Percentiles rank a stretch among this genome's conserved stretches.
Evolutionary conservation across 2,329 filamentous ascomycete genomes (phyloP).

Genomic region (Microdochium nivale): DNA sequence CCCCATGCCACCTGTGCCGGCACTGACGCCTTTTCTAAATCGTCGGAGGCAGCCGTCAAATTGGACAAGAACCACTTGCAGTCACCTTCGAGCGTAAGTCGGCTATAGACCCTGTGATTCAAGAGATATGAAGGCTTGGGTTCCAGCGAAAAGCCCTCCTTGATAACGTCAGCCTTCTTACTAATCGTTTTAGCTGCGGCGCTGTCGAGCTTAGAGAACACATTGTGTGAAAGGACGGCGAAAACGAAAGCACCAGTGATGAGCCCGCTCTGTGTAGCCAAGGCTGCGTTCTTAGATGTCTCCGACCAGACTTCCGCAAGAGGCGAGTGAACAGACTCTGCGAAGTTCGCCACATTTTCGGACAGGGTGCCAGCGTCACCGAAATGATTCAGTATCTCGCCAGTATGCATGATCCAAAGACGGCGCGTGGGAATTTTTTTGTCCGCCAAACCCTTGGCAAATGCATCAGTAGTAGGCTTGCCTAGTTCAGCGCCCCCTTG

Average conservation of each 20-base stretch:
- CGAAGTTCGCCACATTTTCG: conserved; percentile 35
- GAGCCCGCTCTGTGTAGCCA: conserved; percentile 75
- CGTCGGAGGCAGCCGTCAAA: conserved; percentile 51
- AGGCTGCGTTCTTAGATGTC: conserved; percentile 65
- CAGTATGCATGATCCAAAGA: conserved; percentile 70
- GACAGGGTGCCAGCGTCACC: conserved; percentile 28
- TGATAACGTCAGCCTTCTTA: conserved; percentile 54
- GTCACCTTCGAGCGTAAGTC: conserved; percentile 67
- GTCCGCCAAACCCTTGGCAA: conserved; percentile 75
- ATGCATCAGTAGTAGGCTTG: conserved; percentile 58
- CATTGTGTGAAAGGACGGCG: conserved; percentile 52
- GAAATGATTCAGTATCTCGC: conserved; percentile 58
- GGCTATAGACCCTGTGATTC: conserved; percentile 77
- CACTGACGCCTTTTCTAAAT: conserved; percentile 40
- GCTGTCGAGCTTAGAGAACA: conserved; percentile 45
- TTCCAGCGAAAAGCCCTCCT: conserved; percentile 59
- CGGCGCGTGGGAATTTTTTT: conserved; percentile 73
- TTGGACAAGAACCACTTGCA: conserved; percentile 68
- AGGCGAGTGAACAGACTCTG: conserved; percentile 42
- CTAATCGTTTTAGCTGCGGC: conserved; percentile 33
- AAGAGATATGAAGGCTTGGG: conserved; percentile 83
- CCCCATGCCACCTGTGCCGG: conserved; percentile 65
- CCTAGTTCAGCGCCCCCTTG: conserved; percentile 52
- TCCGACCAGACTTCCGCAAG: conserved; percentile 69
- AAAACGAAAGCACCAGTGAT: conserved; percentile 71